Evolutionary conservation across 176 grass and related monocot species (phyloP), one percentile per base, ranked within the genome.

Genomic region (Triticum timopheevii): DNA sequence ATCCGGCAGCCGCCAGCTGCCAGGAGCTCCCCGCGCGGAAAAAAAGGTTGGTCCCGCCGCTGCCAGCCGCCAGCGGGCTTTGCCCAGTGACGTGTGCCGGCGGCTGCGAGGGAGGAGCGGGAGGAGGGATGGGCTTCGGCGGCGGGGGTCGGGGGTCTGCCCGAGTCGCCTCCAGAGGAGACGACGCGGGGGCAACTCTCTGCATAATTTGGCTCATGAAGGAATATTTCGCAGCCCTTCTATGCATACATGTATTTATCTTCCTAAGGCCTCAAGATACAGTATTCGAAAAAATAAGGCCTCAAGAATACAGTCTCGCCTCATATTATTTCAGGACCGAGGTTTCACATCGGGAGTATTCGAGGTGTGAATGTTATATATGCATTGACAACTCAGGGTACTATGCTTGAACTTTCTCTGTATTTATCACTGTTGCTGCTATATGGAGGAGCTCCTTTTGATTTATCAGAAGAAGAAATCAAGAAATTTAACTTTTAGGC

Each of bases 301-400:
- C 31, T 45, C 27, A 27, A 79, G 13, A 76, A 39, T 86, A 31
- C 31, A 72, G 63, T 63, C 65, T 82, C 52, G 82, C 47, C 36
- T 64, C n/a, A 8, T 35, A 59, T 1, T 15, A 31, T 64, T 93
- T 84, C 88, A 90, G 96, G 96, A 27, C 24, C 93, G 79, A 72
- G 91, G 75, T 98, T 89, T 80, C 91, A 98, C 68, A 76, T 95
- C 4, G 91, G 93, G 13, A 92, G 79, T 72, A 92, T 98, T 54
- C 83, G 81, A 67, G 90, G 87, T 15, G 95, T 93, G 11, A 91
- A 88, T 45, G 89, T 98, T 50, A 90, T 98, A 58, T 95, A 92
- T 4, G 95, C 91, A 74, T 77, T 93, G 61, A 89, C 95, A 13
- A 80, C 77, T 93, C 87, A 95, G 95, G 93, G 95, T 98, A 90